These are phyloP conservation scores for Metschnikowia aberdeeniae DNA, from an alignment of 805 yeast species.

Conservation along the genomic window DNA sequence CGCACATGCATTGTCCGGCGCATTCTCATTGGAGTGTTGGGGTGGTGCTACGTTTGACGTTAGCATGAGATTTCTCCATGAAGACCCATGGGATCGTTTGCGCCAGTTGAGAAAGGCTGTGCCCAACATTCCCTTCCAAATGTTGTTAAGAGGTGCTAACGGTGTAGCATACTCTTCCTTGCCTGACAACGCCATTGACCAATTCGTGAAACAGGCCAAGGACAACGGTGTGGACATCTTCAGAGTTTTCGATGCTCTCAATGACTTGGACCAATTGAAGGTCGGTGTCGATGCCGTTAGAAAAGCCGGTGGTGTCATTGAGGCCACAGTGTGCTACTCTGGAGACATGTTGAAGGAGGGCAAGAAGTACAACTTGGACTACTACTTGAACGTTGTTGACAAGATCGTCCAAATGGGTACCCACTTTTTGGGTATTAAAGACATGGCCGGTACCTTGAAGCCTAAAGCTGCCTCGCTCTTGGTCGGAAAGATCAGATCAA, in stretches of 20 bases:
- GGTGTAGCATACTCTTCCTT: constrained; percentile 98
- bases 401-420: constrained; percentile 91
- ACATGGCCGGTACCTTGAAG: constrained; percentile 99
- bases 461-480: constrained; percentile 87
- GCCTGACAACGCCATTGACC: constrained; percentile 98
- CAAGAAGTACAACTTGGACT: constrained; percentile 91
- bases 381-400: constrained; percentile 79
- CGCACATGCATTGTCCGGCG: constrained; percentile 82
- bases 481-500: constrained; percentile 74
- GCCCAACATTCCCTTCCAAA: constrained; percentile 98
- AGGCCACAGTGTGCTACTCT: constrained; percentile 96
- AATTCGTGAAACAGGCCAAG: constrained; percentile 91
- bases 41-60: constrained; percentile 99
- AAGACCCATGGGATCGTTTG: constrained; percentile 98
- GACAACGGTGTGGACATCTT: constrained; percentile 95
- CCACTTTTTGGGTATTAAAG: constrained; percentile 95
- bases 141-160: constrained; percentile 98
- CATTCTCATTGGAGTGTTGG: constrained; percentile 98
- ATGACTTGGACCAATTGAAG: constrained; percentile 92
- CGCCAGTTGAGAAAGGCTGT: constrained; percentile 82
- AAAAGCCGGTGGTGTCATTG: constrained; percentile 98
- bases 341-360: constrained; percentile 97
- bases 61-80: constrained; percentile 96
- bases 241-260: constrained; percentile 96
- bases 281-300: constrained; percentile 98